A percentile compares a stretch with the other conserved stretches of the same genome.
Conservation (phyloP, 495 filamentous ascomycete genomes). For the Trichoderma gamsii region DNA sequence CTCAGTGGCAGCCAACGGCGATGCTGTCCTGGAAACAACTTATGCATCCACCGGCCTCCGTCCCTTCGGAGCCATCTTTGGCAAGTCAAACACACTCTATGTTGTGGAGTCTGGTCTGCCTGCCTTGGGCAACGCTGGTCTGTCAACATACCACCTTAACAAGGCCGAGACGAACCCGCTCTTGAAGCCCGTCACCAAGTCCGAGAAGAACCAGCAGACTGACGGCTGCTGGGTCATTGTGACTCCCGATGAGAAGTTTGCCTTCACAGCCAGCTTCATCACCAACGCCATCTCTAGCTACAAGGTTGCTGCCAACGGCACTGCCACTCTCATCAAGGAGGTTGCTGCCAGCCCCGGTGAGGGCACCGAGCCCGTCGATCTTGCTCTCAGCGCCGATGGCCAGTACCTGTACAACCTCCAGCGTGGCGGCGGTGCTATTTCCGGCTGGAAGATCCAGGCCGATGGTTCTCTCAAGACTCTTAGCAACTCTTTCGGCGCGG, state of each 20-base stretch:
- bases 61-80: slow-evolving; percentile 1
- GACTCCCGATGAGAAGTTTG: slow-evolving; percentile 1
- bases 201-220: slow-evolving; percentile 7
- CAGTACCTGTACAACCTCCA: slow-evolving; percentile 1
- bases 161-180: not conserved
- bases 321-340: not conserved
- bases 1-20: not conserved
- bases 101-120: slow-evolving; percentile 1
- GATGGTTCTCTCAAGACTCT: slow-evolving; percentile 7
- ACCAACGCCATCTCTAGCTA: slow-evolving; percentile 6
- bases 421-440: not conserved
- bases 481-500: not conserved
- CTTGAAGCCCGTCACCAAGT: not conserved
- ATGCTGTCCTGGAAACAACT: not conserved
- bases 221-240: slow-evolving; percentile 9
- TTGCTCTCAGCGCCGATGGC: not conserved
- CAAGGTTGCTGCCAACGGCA: not conserved
- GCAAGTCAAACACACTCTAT: slow-evolving; percentile 3
- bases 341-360: not conserved
- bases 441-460: slow-evolving; percentile 2
- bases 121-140: not conserved
- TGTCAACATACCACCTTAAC: not conserved
- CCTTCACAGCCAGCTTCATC: slow-evolving; percentile 6
- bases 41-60: not conserved
- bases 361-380: slow-evolving; percentile 6